Evolutionary conservation across 2,329 filamentous ascomycete genomes (phyloP), one percentile per base, ranked within the genome.

Genomic region (Trichophyton benhamiae): DNA sequence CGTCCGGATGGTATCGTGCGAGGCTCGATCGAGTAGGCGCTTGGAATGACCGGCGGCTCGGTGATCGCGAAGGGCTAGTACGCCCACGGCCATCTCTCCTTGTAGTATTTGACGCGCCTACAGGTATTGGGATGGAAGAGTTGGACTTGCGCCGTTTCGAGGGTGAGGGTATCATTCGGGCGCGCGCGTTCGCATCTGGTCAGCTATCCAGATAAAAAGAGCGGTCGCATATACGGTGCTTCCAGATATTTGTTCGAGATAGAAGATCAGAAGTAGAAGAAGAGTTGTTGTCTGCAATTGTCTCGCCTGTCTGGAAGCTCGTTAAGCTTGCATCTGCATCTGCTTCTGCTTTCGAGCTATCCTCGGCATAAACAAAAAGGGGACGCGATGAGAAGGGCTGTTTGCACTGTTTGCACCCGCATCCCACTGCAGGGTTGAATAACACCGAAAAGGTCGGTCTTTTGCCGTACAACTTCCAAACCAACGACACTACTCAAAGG

Each of bases 11-110:
- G 57, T 82, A 80, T 65, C 82, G 80, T 62, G 83, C 77, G 13
- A 87, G 72, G 67, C 83, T 88, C 11, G 85, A 79, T 68, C 79
- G 83, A 0, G 85, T 87, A 0, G 86, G 85, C n/a, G 85, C 87
- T 60, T 82, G 82, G 68, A 84, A 87, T 0, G 84, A 87, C 0
- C 82, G 79, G 0, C 79, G 78, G 55, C 69, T 67, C 6, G 70
- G 65, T 44, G 72, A 70, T 17, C 72, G 67, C 33, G 68, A 63
- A 60, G 65, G 65, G 55, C 65, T 64, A 66, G 66, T 64, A 22
- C 63, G 62, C 42, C 63, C 60, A 27, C 66, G 68, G 57, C 73
- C 73, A 61, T 30, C 55, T 44, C 13, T 42, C n/a, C 20, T 44
- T 17, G 25, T 20, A 15, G 73, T 76, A 62, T 74, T 75, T 41